Evolutionary conservation across 1,284 basidiomycete genomes (phyloP), one percentile per base, ranked within the genome.

Genomic region (Rhodotorula sp.): DNA sequence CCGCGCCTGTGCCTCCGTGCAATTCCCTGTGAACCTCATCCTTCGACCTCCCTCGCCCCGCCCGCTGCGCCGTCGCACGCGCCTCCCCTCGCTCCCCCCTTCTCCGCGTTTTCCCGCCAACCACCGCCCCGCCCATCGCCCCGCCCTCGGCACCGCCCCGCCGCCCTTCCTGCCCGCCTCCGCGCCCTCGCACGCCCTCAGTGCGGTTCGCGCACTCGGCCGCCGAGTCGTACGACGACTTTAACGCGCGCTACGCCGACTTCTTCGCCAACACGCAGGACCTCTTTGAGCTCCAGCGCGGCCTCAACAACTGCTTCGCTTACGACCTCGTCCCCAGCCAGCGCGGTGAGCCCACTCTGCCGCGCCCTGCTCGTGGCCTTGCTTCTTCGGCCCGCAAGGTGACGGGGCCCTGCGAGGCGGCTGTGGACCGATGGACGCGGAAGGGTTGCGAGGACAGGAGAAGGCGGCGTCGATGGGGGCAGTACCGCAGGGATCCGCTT

Each of bases 221-320:
- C 17, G 70, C 74, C 53, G 96, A 98, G 85, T 88, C 91, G 41
- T 98, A 93, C 83, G 95, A 97, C 82, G 87, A 89, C 66, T 97
- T 98, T 86, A 93, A 91, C 81, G 86, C 90, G 74, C 92, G 95
- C 81, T 98, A 97, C 84, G 89, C 93, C 81, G 86, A 87, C 77
- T 99, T 98, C 85, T 98, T 98, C 86, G 85, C 91, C 80, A 87
- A 88, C 66, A 93, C 94, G 64, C 89, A 93, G 81, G 96, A 98
- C 85, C 88, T 97, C 74, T 98, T 98, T 81, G 95, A 98, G 85
- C 90, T 96, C 77, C 93, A 97, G 84, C 91, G 96, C 72, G 96
- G 96, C 60, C 86, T 99, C 78, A 99, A 99, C 88, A 99, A 99
- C 87, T 97, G 93, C 85, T 99, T 99, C 82, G 92, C 96, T 2